These are phyloP conservation scores for Takashimella koratensis DNA, from an alignment of 1,284 basidiomycete species.

Conservation along the genomic window DNA sequence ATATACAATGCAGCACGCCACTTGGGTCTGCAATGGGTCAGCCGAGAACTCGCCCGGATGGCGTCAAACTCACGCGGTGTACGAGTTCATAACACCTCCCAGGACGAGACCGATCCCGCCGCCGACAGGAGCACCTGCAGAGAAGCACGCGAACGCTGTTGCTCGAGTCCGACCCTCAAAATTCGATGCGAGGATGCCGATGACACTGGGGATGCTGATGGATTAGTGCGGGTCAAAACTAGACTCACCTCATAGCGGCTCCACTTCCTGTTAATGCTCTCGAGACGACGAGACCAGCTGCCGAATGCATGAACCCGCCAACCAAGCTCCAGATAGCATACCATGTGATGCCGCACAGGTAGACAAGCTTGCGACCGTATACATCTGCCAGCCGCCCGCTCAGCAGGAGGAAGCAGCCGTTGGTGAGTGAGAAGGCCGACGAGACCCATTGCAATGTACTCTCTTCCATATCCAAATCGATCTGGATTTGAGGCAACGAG, in stretches of 20 bases:
- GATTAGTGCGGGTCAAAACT: slow-evolving; percentile 16
- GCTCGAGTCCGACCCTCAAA: slow-evolving; percentile 21
- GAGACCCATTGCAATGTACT: slow-evolving; percentile 40
- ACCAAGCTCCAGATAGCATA: slow-evolving; percentile 36
- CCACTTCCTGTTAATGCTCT: slow-evolving; percentile 35
- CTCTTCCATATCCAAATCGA: slow-evolving; percentile 22
- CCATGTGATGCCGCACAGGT: slow-evolving; percentile 36
- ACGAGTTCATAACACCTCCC: slow-evolving; percentile 14
- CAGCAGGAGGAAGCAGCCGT: slow-evolving; percentile 42
- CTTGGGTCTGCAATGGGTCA: background rate
- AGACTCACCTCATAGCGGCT: slow-evolving; percentile 29
- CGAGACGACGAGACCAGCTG: slow-evolving; percentile 32
- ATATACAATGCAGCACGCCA: slow-evolving; percentile 17
- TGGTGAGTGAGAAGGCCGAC: slow-evolving; percentile 38
- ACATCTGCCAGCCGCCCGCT: slow-evolving; percentile 43
- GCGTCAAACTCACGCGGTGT: slow-evolving; percentile 1
- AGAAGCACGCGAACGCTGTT: slow-evolving; percentile 15
- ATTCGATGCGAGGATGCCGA: slow-evolving; percentile 17
- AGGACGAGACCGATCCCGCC: slow-evolving; percentile 11
- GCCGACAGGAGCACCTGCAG: slow-evolving; percentile 15
- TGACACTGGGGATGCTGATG: slow-evolving; percentile 11
- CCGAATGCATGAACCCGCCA: slow-evolving; percentile 35
- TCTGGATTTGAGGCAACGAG: slow-evolving; percentile 42
- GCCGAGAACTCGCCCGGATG: background rate
- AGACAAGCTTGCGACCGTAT: slow-evolving; percentile 35